Evolutionary conservation across 2,329 filamentous ascomycete species (phyloP), one percentile per base, ranked within the genome.

Genomic region (Botryotinia narcissicola): DNA sequence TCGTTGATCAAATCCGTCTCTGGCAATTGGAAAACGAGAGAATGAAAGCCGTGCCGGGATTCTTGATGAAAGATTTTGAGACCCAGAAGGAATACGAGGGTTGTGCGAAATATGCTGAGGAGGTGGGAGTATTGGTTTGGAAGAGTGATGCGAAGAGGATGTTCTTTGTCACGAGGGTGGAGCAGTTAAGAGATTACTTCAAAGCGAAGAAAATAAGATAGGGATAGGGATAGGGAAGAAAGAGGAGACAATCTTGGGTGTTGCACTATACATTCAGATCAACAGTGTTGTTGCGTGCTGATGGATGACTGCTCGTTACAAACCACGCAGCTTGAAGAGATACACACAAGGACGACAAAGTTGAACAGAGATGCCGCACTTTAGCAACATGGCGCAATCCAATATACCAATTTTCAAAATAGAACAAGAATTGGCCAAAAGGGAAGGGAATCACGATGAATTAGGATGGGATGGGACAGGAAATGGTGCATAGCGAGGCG

Each of bases 1-100:
- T 99, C 25, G 93, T 98, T 76, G 96, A 99, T 83, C 96, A 99
- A 85, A 98, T 99, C 79, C 89, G 95, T 3, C 89, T 99, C 32
- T 99, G 96, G 96, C 95, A 99, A 84, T 90, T 98, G 70, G 96
- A 99, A 83, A 94, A 95, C 76, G 96, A 99, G 84, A 89, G 96
- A 69, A 97, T 99, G 89, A 93, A 92, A 81, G 90, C 93, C 1
- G 94, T 90, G 8, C 85, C 87, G 0, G 96, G 96, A 0, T 98
- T 94, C 81, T 82, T 98, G 42, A 97, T 99, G 85, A 92, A 92
- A 80, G 95, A 98, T 76, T 97, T 98, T 80, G 89, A 90, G 61
- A 90, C 87, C 46, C 84, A 86, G 70, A 87, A 87, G 73, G 92
- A 95, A 81, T 96, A 93, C 80, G 85, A 88, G 68, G 90, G 88